Base-by-base conservation (phyloP, 1,284 basidiomycete genomes). In the Malassezia furfur region DNA sequence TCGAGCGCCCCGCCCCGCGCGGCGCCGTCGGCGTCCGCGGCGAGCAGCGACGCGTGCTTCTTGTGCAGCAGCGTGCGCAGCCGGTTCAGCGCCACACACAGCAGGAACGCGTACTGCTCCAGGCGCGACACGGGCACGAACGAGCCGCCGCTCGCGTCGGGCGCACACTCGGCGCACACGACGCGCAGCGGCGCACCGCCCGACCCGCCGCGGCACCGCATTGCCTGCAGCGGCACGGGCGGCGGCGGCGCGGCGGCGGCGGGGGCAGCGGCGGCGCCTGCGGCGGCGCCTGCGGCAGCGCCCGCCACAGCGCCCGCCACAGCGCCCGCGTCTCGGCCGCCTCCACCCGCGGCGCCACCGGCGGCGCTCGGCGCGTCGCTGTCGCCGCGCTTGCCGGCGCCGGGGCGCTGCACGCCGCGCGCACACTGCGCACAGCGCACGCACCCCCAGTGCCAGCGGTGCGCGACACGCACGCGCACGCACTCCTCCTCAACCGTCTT, bases 401-500 rank as follows among this genome's bases (percentile, higher is more conserved):
- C n/a, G n/a, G n/a, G n/a, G n/a, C 25, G 21, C 15, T 48, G 17
- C 30, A 44, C n/a, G 22, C 45, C 39, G 28, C 68, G 62, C 49
- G 58, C 85, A 69, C 94, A 96, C 17, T 78, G 79, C 12, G 77
- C 76, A 68, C 93, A 99, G 61, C 85, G 83, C 41, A 99, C 78
- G 75, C 93, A 99, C 30, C 86, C 81, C 2, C 88, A 87, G 76
- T 98, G 94, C 94, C 94, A 98, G 48, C 94, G 82, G 70, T 90
- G 84, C 77, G 91, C 91, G 31, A 90, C 91, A 35, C 91, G 91
- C 30, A 93, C 78, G 53, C 93, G 81, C 38, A 89, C 85, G 70
- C 94, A 98, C 68, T 98, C 93, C 74, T 99, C 94, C 76, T 99
- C 94, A 21, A 99, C 88, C 0, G 91, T 93, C 60, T 84, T 79